phyloP scores from a whole-genome alignment of 805 yeast species.

The Yamadazyma ubonensis region DNA sequence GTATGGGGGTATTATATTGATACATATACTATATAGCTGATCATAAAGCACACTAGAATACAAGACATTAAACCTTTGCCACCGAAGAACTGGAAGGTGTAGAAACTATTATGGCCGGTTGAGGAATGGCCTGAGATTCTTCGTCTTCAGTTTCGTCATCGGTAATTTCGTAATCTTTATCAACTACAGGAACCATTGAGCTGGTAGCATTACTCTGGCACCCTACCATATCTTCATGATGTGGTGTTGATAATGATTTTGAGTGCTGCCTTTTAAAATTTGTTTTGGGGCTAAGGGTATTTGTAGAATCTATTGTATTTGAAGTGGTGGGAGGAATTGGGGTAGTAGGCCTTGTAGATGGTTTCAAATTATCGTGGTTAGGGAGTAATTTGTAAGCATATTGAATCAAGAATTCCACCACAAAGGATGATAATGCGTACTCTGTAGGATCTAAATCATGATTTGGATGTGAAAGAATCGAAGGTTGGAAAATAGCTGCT shows the following conservation, averaged over 20 bases:
- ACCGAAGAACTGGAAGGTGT: conserved; percentile 13
- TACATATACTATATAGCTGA: conserved; percentile 4
- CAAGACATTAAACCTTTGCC: conserved; percentile 9
- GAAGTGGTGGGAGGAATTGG: background rate
- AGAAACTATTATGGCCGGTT: conserved; percentile 14
- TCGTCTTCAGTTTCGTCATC: conserved; percentile 22
- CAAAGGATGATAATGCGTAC: conserved; percentile 81
- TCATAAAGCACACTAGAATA: conserved; percentile 5
- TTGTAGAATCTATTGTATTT: background rate
- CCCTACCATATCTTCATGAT: conserved; percentile 35
- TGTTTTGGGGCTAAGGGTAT: background rate
- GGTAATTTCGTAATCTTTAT: conserved; percentile 37
- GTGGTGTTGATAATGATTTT: conserved; percentile 33
- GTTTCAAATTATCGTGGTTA: conserved; percentile 22
- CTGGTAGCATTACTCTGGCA: conserved; percentile 29
- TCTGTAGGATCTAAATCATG: conserved; percentile 94
- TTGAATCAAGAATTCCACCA: conserved; percentile 84
- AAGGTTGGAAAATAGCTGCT: conserved; percentile 96
- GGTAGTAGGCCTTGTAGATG: background rate
- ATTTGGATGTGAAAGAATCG: conserved; percentile 86
- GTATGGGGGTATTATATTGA: background rate
- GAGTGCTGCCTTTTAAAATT: conserved; percentile 29
- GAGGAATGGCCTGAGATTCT: background rate
- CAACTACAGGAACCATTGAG: conserved; percentile 43
- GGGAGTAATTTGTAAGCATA: conserved; percentile 79